A percentile compares a stretch with the other conserved stretches of the same genome.
Conservation (phyloP, 768 basidiomycete genomes). For the Boletus edulis region DNA sequence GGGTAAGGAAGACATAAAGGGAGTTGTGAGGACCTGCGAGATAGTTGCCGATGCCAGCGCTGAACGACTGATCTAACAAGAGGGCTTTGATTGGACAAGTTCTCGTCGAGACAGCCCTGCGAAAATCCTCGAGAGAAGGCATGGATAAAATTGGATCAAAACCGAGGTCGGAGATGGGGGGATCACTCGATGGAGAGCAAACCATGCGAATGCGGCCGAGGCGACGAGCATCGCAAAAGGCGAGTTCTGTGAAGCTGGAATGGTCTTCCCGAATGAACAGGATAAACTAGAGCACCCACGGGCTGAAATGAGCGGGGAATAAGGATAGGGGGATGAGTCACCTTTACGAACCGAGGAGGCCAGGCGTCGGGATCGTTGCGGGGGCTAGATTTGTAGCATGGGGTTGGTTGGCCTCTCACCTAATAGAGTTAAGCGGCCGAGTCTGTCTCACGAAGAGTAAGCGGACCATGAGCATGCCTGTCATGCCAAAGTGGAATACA, state of each 20-base stretch:
- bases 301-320: neutral
- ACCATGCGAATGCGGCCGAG: slow-evolving; percentile 69
- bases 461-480: slow-evolving; percentile 70
- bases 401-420: slow-evolving; percentile 49
- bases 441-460: neutral
- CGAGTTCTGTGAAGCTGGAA: slow-evolving; percentile 45
- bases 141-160: slow-evolving; percentile 76
- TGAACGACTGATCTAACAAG: slow-evolving; percentile 78
- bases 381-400: slow-evolving; percentile 48
- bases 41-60: slow-evolving; percentile 82
- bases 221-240: slow-evolving; percentile 71
- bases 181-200: slow-evolving; percentile 52
- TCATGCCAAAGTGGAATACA: slow-evolving; percentile 84
- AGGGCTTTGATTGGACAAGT: slow-evolving; percentile 70
- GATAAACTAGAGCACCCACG: slow-evolving; percentile 46
- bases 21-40: slow-evolving; percentile 52
- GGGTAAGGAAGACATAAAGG: neutral
- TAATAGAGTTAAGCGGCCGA: neutral
- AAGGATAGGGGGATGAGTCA: slow-evolving; percentile 10
- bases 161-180: slow-evolving; percentile 69
- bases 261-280: slow-evolving; percentile 49
- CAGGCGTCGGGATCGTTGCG: slow-evolving; percentile 44
- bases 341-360: slow-evolving; percentile 71
- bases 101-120: slow-evolving; percentile 46
- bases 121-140: slow-evolving; percentile 56